Evolutionary conservation across 495 filamentous ascomycete genomes (phyloP).

Genomic region (Sphaerosporella brunnea): DNA sequence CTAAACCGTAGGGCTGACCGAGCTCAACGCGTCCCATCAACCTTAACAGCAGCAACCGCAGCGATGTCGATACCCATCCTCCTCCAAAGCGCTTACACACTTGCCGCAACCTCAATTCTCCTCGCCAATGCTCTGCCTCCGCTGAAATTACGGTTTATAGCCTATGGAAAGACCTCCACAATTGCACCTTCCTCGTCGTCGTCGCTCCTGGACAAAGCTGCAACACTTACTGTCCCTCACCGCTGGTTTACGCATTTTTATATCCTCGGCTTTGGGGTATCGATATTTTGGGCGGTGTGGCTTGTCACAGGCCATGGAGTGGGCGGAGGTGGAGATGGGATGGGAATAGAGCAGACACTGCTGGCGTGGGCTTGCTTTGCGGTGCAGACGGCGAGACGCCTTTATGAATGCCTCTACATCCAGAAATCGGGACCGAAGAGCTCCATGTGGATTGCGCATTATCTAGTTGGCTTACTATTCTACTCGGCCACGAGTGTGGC

Average conservation of each 20-base stretch:
- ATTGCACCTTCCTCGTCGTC: constrained; percentile 16
- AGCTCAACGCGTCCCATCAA: too few species aligned
- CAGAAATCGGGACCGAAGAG: constrained; percentile 44
- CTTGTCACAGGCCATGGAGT: constrained; percentile 31
- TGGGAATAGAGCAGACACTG: constrained; percentile 47
- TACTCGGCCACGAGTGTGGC: constrained; percentile 55
- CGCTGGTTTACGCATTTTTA: constrained; percentile 83
- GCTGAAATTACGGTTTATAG: constrained; percentile 16
- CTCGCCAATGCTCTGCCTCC: constrained; percentile 11
- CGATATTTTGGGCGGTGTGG: constrained; percentile 59
- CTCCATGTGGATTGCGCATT: constrained; percentile 71
- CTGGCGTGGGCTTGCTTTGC: constrained; percentile 53
- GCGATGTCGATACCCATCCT: background rate
- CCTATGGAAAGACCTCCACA: constrained; percentile 18
- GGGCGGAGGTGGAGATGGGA: constrained; percentile 20
- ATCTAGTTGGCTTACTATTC: constrained; percentile 57
- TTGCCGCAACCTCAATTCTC: constrained; percentile 8
- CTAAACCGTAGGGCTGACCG: too few species aligned
- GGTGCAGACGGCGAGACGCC: constrained; percentile 52
- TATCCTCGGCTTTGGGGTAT: constrained; percentile 30
- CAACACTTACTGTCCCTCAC: constrained; percentile 53
- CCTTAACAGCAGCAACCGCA: background rate
- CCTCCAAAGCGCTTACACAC: background rate
- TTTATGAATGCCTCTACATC: constrained; percentile 51
- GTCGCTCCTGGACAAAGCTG: constrained; percentile 37